A percentile compares a stretch with the other conserved stretches of the same genome.
Conservation (phyloP, 768 basidiomycete genomes). For the Phaffia tasmanica region DNA sequence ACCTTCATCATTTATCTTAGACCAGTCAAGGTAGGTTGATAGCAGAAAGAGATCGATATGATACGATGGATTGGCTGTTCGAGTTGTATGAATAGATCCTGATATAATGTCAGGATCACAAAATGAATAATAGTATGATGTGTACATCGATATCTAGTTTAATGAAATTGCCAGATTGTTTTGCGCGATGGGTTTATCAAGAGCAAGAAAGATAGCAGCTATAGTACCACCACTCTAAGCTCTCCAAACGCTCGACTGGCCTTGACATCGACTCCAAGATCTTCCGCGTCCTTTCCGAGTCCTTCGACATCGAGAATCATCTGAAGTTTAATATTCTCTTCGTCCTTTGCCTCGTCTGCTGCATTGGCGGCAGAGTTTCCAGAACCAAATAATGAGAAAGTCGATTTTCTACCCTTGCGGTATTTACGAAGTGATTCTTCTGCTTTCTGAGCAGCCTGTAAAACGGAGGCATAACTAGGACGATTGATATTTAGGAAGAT, state of each 20-base stretch:
- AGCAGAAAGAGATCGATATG: no score
- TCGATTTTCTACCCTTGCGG: constrained; percentile 66
- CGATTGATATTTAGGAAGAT: not conserved
- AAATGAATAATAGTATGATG: no score
- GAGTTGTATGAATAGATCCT: no score
- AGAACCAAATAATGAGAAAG: constrained; percentile 60
- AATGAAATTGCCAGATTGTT: no score
- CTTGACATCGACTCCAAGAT: constrained; percentile 50
- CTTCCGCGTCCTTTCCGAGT: constrained; percentile 63
- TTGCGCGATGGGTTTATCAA: no score
- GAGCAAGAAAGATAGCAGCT: no score
- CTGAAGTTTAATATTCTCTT: constrained; percentile 74
- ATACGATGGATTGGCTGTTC: no score
- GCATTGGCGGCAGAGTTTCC: constrained; percentile 6
- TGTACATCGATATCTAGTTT: no score
- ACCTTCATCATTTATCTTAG: no score
- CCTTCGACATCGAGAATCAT: constrained; percentile 79
- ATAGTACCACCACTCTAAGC: constrained; percentile 31
- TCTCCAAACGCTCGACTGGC: constrained; percentile 34
- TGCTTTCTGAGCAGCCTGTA: constrained; percentile 78
- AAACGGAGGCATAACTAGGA: constrained; percentile 62
- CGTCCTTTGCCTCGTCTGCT: constrained; percentile 47
- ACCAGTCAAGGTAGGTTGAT: no score
- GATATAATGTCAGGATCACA: no score
- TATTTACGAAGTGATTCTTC: constrained; percentile 76